Conservation (phyloP, 192 early-diverging fungal genomes). For the Dispira parvispora region DNA sequence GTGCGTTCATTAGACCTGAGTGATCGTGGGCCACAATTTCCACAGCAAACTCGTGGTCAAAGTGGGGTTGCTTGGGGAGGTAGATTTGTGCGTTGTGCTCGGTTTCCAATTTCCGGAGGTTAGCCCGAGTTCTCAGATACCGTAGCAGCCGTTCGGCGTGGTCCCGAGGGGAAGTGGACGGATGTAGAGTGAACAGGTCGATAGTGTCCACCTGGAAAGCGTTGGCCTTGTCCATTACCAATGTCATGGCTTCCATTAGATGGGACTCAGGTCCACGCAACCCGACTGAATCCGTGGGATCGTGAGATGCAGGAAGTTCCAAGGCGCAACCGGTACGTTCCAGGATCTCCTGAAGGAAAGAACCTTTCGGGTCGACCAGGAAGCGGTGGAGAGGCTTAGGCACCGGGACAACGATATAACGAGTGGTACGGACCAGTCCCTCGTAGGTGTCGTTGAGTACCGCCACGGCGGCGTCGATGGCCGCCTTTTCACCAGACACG, state of each 20-base stretch:
- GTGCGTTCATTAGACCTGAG: constrained; percentile 42
- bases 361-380: constrained; percentile 66
- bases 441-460: constrained; percentile 36
- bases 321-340: constrained; percentile 78
- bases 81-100: constrained; percentile 42
- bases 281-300: constrained; percentile 53
- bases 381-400: constrained; percentile 90
- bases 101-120: constrained; percentile 63
- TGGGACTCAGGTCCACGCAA: constrained; percentile 62
- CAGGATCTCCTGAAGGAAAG: constrained; percentile 64
- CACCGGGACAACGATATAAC: constrained; percentile 46
- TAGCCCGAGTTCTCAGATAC: constrained; percentile 54
- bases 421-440: constrained; percentile 44
- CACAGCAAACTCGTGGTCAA: constrained; percentile 33
- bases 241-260: constrained; percentile 50
- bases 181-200: constrained; percentile 42
- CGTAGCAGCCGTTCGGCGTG: constrained; percentile 50
- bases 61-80: constrained; percentile 27
- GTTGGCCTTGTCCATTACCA: constrained; percentile 72
- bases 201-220: constrained; percentile 52
- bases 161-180: constrained; percentile 25
- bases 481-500: constrained; percentile 63
- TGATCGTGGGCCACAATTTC: constrained; percentile 64
- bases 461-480: constrained; percentile 44
- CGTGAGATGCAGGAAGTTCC: constrained; percentile 50